Evolutionary conservation across 2,329 filamentous ascomycete species (phyloP), one percentile per base, ranked within the genome.

Genomic region (Paracorniculantispora psalliotae): DNA sequence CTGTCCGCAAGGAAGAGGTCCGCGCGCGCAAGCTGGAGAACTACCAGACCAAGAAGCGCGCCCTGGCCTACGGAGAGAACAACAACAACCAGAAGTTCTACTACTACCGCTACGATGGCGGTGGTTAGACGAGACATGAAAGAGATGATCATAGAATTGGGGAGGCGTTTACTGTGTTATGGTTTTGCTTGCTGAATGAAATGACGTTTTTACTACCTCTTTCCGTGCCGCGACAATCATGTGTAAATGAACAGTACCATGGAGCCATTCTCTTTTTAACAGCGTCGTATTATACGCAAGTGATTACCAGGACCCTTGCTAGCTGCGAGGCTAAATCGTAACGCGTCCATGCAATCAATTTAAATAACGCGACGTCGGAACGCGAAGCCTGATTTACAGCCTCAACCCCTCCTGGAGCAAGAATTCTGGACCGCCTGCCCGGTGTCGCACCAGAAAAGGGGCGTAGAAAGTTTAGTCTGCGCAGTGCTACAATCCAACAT

Each of bases 41-140:
- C 63, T 79, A 83, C 54, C 80, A 83, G 28, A 77, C 81, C 63
- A 85, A 82, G 68, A 80, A 81, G 63, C 87, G 87, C 66, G 82
- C 89, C 62, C 89, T 86, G 75, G 82, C 83, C 33, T 81, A 91
- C 67, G 87, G 93, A 68, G 88, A 84, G 77, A 83, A 83, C 67
- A 80, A 77, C 61, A 96, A 97, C 75, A 82, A 82, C 78, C 91
- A 96, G 72, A 81, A 83, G 70, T 77, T 76, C 65, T 84, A 81
- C 73, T 81, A 81, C 69, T 81, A 81, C 75, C 79, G 72, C 55
- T 78, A 77, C 64, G 68, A 74, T 62, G 71, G 71, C 57, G 76
- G 76, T 69, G 76, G 76, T 72, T 78, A 73, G 69, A 65, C 33
- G 52, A 39, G 26, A 25, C 21, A 49, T 46, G 41, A 52, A 37